Conservation (phyloP, 768 basidiomycete genomes). For the Tylopilus cervinicoccineus region DNA sequence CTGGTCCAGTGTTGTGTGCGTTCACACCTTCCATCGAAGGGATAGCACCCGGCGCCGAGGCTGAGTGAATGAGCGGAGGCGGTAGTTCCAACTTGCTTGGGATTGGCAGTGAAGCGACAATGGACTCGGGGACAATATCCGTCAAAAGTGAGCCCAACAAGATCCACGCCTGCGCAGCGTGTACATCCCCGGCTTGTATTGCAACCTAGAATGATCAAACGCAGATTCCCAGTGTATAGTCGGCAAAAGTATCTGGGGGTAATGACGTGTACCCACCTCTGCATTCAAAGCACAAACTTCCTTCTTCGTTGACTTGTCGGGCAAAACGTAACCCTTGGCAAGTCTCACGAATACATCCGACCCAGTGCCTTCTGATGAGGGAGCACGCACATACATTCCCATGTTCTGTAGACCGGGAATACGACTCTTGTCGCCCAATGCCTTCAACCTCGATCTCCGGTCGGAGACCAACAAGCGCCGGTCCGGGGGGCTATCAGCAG, state of each 20-base stretch:
- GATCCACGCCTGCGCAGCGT: constrained; percentile 64
- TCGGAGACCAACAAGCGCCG: constrained; percentile 18
- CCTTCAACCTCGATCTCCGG: constrained; percentile 44
- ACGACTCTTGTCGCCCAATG: constrained; percentile 54
- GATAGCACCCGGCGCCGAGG: constrained; percentile 42
- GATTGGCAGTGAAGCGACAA: constrained; percentile 24
- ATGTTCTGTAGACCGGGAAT: constrained; percentile 52
- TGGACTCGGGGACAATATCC: constrained; percentile 41
- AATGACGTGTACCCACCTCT: constrained; percentile 35
- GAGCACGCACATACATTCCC: constrained; percentile 41
- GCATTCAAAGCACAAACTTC: constrained; percentile 60
- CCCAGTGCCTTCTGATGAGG: constrained; percentile 23
- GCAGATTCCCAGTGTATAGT: neutral
- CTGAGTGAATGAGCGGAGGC: constrained; percentile 33
- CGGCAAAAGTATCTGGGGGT: neutral
- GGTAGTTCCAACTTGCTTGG: constrained; percentile 16
- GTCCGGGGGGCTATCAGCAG: constrained; percentile 36
- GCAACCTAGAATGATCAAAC: constrained; percentile 42
- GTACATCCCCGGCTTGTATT: constrained; percentile 49
- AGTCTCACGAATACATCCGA: constrained; percentile 48
- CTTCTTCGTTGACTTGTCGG: constrained; percentile 32
- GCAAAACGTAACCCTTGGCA: constrained; percentile 59
- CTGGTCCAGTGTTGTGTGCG: constrained; percentile 6
- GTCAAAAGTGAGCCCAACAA: constrained; percentile 55
- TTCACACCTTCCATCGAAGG: constrained; percentile 19